These are phyloP conservation scores for Noccaea bulbosa DNA, from an alignment of 345 rosid species.

Conservation along the genomic window DNA sequence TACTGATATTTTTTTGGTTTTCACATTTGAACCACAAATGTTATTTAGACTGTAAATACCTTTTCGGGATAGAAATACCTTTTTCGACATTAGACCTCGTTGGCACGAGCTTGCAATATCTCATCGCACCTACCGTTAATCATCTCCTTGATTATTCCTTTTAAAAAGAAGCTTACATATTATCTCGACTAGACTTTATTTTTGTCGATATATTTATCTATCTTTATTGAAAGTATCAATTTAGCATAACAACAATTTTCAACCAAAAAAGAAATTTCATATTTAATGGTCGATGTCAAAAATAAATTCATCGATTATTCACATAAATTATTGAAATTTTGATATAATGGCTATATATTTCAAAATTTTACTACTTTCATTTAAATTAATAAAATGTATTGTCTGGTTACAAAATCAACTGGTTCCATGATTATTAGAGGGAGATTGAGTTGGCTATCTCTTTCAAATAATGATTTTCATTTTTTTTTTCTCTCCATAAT, in stretches of 20 bases:
- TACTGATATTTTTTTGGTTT: constrained; percentile 28
- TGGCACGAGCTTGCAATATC: constrained; percentile 37
- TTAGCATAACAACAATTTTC: no score
- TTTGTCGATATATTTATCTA: neutral
- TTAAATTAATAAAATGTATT: neutral
- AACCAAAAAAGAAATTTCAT: no score
- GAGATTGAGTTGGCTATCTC: constrained; percentile 33
- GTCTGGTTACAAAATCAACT: constrained; percentile 18
- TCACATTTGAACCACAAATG: constrained; percentile 28
- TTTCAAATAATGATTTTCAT: constrained; percentile 34
- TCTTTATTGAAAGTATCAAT: no score
- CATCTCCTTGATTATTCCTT: constrained; percentile 8
- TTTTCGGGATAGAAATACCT: constrained; percentile 14
- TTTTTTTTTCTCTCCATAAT: constrained; percentile 18
- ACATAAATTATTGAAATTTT: no score
- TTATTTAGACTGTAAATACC: constrained; percentile 4
- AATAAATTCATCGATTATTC: no score
- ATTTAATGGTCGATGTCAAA: no score
- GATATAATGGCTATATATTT: neutral
- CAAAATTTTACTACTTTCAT: neutral
- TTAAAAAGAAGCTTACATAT: constrained; percentile 13
- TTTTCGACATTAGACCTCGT: constrained; percentile 35
- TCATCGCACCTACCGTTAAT: constrained; percentile 39
- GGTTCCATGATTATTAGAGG: constrained; percentile 20
- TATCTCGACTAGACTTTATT: constrained; percentile 3